Conservation (phyloP, 2,329 filamentous ascomycete species). For the Diplodia seriata region DNA sequence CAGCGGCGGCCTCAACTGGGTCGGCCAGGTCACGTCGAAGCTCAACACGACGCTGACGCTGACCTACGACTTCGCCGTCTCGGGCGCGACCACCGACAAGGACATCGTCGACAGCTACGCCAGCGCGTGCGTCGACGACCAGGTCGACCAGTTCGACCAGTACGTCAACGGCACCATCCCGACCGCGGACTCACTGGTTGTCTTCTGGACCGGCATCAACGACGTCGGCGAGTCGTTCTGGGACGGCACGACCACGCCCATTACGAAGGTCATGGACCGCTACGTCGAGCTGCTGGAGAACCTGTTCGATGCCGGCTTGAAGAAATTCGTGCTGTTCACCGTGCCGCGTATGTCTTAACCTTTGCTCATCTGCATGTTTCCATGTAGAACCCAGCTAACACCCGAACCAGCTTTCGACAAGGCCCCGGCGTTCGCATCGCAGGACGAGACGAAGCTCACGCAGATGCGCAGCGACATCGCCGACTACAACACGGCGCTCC, state of each 20-base stretch:
- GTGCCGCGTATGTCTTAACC: constrained; percentile 55
- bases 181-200: constrained; percentile 35
- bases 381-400: constrained; percentile 32
- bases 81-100: constrained; percentile 38
- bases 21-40: constrained; percentile 36
- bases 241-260: constrained; percentile 8
- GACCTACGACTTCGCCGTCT: constrained; percentile 38
- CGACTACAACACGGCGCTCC: constrained; percentile 50
- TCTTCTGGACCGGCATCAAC: constrained; percentile 39
- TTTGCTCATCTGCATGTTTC: not conserved
- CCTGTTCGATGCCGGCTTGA: constrained; percentile 61
- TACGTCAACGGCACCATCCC: constrained; percentile 35
- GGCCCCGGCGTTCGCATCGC: constrained; percentile 37
- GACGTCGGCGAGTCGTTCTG: constrained; percentile 37
- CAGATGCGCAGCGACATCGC: constrained; percentile 41
- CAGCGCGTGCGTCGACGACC: constrained; percentile 32
- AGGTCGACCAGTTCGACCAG: constrained; percentile 36
- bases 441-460: constrained; percentile 37
- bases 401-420: constrained; percentile 37
- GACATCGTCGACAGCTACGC: constrained; percentile 30
- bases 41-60: constrained; percentile 36
- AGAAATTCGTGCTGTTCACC: constrained; percentile 66
- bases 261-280: constrained; percentile 41
- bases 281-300: constrained; percentile 55
- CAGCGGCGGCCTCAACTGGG: constrained; percentile 39